These are phyloP conservation scores for Aotearoamyces nothofagi DNA, from an alignment of 2,329 filamentous ascomycete species.

Conservation along the genomic window DNA sequence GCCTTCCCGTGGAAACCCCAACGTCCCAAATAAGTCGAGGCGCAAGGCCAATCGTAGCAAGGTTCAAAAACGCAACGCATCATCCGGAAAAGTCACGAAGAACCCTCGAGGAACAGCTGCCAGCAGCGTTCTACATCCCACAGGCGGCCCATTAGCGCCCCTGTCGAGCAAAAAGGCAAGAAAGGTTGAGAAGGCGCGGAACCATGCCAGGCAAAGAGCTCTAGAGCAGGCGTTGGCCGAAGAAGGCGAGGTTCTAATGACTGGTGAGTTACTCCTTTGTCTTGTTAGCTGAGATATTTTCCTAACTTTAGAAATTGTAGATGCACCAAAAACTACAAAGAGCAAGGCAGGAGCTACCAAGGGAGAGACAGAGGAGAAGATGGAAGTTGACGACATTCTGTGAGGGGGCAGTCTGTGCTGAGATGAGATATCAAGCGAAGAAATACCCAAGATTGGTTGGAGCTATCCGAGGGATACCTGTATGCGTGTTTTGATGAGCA, in stretches of 20 bases:
- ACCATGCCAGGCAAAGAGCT: slow-evolving; percentile 16
- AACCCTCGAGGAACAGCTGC: slow-evolving; percentile 16
- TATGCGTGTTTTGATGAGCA: too few species aligned
- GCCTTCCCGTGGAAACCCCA: slow-evolving; percentile 20
- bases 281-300: background rate
- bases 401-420: too few species aligned
- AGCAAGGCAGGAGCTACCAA: slow-evolving; percentile 2
- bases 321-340: slow-evolving; percentile 15
- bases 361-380: slow-evolving; percentile 7
- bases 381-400: slow-evolving; percentile 15
- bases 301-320: slow-evolving; percentile 6
- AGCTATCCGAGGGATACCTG: too few species aligned
- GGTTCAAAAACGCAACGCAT: slow-evolving; percentile 16
- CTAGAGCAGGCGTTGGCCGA: slow-evolving; percentile 18
- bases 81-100: slow-evolving; percentile 15
- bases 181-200: slow-evolving; percentile 18
- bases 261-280: slow-evolving; percentile 12
- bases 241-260: slow-evolving; percentile 19
- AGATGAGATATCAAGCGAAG: background rate
- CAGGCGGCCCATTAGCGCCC: slow-evolving; percentile 17
- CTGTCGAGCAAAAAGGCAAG: slow-evolving; percentile 19
- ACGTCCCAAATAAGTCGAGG: slow-evolving; percentile 19
- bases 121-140: slow-evolving; percentile 17
- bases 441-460: too few species aligned
- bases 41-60: slow-evolving; percentile 16